These are phyloP conservation scores for Diaporthe sp. DNA, from an alignment of 2,329 filamentous ascomycete species.

Conservation along the genomic window DNA sequence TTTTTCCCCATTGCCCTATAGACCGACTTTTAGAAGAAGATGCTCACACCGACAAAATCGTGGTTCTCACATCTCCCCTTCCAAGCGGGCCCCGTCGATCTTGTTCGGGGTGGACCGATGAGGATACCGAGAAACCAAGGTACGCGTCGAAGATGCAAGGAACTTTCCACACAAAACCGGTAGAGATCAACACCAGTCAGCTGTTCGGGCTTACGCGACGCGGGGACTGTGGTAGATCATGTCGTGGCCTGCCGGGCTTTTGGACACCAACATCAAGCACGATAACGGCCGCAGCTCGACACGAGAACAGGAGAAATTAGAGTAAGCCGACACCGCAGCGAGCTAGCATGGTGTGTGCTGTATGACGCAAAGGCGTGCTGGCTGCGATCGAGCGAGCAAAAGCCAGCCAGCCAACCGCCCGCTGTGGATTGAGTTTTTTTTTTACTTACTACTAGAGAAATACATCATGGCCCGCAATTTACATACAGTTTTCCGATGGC, in stretches of 20 bases:
- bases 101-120: constrained; percentile 18
- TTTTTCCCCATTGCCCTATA: neutral
- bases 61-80: constrained; percentile 10
- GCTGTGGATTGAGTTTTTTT: neutral
- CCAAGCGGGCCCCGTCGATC: constrained; percentile 20
- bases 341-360: neutral
- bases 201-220: constrained; percentile 19
- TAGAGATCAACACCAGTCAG: constrained; percentile 15
- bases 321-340: constrained; percentile 9
- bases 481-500: neutral
- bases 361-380: no score
- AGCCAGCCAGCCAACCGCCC: neutral
- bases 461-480: constrained; percentile 24
- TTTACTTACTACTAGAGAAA: neutral
- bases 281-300: neutral
- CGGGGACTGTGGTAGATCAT: constrained; percentile 6
- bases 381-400: no score
- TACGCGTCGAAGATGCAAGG: neutral
- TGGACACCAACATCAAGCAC: neutral
- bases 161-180: neutral
- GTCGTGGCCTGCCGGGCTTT: neutral
- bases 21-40: constrained; percentile 11
- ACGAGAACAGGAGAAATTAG: constrained; percentile 6
- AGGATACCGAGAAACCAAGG: neutral
- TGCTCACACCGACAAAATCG: constrained; percentile 19